A percentile compares a stretch with the other conserved stretches of the same genome.
These are phyloP conservation scores for Kluyveromyces sp. DNA, from an alignment of 1,139 yeast genomes.

Conservation along the genomic window DNA sequence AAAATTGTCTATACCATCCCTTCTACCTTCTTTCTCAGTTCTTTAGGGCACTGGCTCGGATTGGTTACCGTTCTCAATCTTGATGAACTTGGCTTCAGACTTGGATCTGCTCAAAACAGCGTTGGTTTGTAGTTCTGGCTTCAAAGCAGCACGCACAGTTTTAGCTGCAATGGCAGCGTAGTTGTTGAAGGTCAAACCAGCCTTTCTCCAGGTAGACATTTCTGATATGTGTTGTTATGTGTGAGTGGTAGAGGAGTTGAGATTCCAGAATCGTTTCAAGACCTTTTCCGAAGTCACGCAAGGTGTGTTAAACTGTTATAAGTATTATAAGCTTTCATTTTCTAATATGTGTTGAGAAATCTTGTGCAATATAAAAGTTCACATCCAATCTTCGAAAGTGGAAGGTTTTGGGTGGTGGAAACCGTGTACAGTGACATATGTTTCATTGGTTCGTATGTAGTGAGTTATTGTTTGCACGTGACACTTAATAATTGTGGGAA, in stretches of 20 bases:
- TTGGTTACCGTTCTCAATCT: slow-evolving; percentile 54
- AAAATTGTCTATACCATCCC: neutral
- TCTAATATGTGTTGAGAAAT: neutral
- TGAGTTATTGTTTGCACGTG: neutral
- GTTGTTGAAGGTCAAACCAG: slow-evolving; percentile 79
- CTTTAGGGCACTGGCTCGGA: slow-evolving; percentile 33
- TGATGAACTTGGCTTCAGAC: slow-evolving; percentile 70
- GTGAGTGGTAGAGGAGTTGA: neutral
- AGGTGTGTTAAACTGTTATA: too few species aligned
- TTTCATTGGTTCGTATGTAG: neutral
- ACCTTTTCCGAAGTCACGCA: too few species aligned
- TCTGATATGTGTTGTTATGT: slow-evolving; percentile 11
- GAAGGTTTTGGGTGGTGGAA: neutral
- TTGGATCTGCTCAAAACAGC: slow-evolving; percentile 63
- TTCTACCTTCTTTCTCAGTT: slow-evolving; percentile 10
- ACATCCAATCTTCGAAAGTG: neutral
- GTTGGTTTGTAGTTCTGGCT: slow-evolving; percentile 73
- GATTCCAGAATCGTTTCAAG: neutral
- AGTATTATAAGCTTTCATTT: too few species aligned
- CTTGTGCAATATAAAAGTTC: neutral
- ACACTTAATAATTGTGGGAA: neutral
- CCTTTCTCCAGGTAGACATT: slow-evolving; percentile 80
- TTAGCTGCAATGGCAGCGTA: slow-evolving; percentile 88
- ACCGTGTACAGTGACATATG: neutral
- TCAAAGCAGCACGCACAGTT: slow-evolving; percentile 80